Percentiles rank a stretch among this genome's conserved stretches.
Evolutionary conservation across 2,329 filamentous ascomycete species (phyloP).

Genomic region (Trichoderma polysporum): DNA sequence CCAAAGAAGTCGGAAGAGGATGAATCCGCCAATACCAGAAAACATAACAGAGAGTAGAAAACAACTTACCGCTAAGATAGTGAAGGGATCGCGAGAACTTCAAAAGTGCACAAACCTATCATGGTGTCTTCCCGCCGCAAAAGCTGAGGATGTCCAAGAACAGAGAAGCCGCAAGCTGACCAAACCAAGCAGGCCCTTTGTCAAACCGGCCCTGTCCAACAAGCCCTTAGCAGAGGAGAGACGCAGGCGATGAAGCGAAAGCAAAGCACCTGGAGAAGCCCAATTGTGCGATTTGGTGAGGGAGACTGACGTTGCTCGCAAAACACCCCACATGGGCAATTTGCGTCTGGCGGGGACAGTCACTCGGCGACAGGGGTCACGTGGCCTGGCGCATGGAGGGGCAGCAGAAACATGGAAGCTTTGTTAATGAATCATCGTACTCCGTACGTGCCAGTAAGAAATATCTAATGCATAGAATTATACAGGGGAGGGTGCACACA

Average conservation of each 20-base stretch:
- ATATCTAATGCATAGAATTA: not conserved
- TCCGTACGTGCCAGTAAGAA: not conserved
- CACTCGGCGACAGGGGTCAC: slow-evolving; percentile 18
- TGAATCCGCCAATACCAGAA: not conserved
- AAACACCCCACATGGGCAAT: slow-evolving; percentile 17
- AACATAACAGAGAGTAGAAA: not conserved
- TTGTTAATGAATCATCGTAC: too few species aligned
- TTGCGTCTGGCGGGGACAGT: slow-evolving; percentile 1
- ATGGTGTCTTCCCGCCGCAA: slow-evolving; percentile 39
- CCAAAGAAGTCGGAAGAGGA: too few species aligned
- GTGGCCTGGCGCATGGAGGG: slow-evolving; percentile 4
- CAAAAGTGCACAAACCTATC: slow-evolving; percentile 41
- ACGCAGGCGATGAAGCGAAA: slow-evolving; percentile 15
- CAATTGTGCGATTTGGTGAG: slow-evolving; percentile 15
- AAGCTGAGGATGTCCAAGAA: slow-evolving; percentile 27
- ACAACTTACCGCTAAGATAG: slow-evolving; percentile 42
- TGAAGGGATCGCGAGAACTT: slow-evolving; percentile 34
- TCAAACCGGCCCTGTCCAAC: slow-evolving; percentile 1
- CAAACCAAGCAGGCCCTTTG: not conserved
- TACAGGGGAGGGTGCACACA: not conserved
- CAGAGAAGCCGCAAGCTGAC: slow-evolving; percentile 25
- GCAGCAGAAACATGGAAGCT: too few species aligned
- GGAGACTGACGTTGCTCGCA: slow-evolving; percentile 22
- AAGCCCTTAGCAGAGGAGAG: slow-evolving; percentile 3
- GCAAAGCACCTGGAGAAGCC: slow-evolving; percentile 10